Base-by-base conservation (phyloP, 1,284 basidiomycete genomes). In the Ceratobasidium sp. region DNA sequence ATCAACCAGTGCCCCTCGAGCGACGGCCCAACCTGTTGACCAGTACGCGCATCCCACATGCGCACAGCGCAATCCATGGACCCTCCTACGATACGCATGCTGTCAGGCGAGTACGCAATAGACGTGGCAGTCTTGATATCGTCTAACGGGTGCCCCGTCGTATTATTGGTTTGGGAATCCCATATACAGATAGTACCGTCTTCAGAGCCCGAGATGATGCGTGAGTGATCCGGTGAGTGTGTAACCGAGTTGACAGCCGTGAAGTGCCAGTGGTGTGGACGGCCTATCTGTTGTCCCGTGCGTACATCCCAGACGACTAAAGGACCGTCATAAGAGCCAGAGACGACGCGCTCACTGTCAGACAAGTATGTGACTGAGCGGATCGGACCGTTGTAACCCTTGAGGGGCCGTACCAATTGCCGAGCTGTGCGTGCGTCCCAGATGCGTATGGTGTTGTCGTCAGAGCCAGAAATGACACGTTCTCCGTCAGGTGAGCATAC, bases 291-390 rank as follows among this genome's bases (percentile, higher is more conserved):
- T 25, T 25, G 18, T 4, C 48, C 48, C 9, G 48, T 51, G 48
- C 23, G 23, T 21, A 36, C 7, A 58, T 36, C 25, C 54, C 70
- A 72, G 4, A 72, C 8, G 9, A 60, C 23, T 21, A 72, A 16
- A 6, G 70, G 63, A 7, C 46, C 23, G 33, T 53, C 70, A 12
- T 14, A 6, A 23, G 70, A 58, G 30, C 30, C 54, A 58, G 54
- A 58, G 4, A 58, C 54, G 28, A 58, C 30, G 16, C 28, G 54
- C 16, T 16, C 16, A 38, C 54, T 25, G 11, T 58, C 54, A 30
- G 51, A n/a, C 51, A 21, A 53, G 51, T 14, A 53, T 30, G 51
- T n/a, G 21, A 30, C 51, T 23, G 54, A 58, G 30, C 30, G 7
- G 25, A 58, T 33, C 4, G 11, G 7, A 38, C 30, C 18, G 5